Percentiles rank a stretch among this genome's conserved stretches.
These are phyloP conservation scores for Crithidia mellificae DNA, from an alignment of 208 protist genomes.

Conservation along the genomic window DNA sequence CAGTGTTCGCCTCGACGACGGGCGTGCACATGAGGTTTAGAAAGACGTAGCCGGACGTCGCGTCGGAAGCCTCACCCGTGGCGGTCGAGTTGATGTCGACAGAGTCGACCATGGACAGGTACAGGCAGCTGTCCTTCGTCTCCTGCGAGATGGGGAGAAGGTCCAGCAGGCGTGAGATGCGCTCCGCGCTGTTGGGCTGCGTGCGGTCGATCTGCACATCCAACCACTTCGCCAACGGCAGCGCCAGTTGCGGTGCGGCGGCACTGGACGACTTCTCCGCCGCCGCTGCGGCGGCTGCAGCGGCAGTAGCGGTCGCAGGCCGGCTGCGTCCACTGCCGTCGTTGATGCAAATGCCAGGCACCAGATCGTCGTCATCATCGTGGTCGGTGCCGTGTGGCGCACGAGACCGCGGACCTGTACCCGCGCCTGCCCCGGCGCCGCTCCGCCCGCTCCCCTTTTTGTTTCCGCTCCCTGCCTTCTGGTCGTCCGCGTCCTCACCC, in stretches of 20 bases:
- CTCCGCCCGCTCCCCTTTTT: neutral
- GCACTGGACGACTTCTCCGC: neutral
- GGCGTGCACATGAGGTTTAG: conserved; percentile 80
- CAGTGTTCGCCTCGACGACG: conserved; percentile 21
- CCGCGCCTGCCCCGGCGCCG: too few relatives aligned
- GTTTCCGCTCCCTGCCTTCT: neutral
- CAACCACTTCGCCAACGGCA: conserved; percentile 70
- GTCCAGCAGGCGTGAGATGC: conserved; percentile 52
- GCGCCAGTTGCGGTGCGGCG: neutral
- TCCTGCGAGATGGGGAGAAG: conserved; percentile 66
- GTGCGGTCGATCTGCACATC: conserved; percentile 69
- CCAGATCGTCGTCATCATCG: too few relatives aligned
- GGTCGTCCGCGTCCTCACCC: neutral
- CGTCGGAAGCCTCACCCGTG: conserved; percentile 21
- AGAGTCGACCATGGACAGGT: conserved; percentile 59
- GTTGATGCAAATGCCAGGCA: too few relatives aligned
- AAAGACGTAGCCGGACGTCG: conserved; percentile 68
- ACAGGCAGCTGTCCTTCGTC: conserved; percentile 66
- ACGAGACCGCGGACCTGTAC: too few relatives aligned
- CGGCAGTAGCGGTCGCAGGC: too few relatives aligned
- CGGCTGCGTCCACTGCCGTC: too few relatives aligned
- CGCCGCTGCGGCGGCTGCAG: neutral
- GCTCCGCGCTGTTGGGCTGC: conserved; percentile 28
- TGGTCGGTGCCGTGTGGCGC: too few relatives aligned
- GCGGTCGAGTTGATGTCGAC: conserved; percentile 32